Base-by-base conservation (phyloP, 768 basidiomycete genomes). In the Boletus reticuloceps region DNA sequence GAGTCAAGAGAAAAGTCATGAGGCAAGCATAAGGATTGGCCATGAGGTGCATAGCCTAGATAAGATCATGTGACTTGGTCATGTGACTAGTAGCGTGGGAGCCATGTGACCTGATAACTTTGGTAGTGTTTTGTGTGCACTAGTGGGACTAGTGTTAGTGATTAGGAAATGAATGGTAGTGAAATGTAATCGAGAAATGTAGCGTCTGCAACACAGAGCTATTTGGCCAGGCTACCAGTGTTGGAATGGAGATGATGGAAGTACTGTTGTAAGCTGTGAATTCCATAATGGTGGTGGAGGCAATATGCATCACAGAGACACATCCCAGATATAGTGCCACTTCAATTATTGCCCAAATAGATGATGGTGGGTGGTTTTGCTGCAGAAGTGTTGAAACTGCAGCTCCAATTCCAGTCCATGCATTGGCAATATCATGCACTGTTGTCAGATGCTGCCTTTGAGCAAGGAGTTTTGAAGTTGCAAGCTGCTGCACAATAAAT, bases 331-430 rank as follows among this genome's bases (percentile, higher is more conserved):
- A 68, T 7, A 45, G 19, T 7, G 32, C 41, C 27, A 64, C 59
- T 17, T 52, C 54, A 13, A 64, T 13, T 11, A 57, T 48, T 11
- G 47, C 25, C 50, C 48, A 47, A 13, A 44, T 11, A 5, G 64
- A 66, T 20, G 66, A 59, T 6, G 50, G 4, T n/a, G 54, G 13
- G 8, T 34, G 29, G 16, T 32, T 54, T 47, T 66, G 60, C 9
- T 40, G 38, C 56, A 54, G 58, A 12, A 64, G 38, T n/a, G 37
- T 12, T 20, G 53, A 41, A 11, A 62, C 0, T 7, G 67, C 67
- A 49, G 60, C 50, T 11, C 67, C 67, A 46, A 62, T 53, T 0
- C 68, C 63, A 16, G 47, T 49, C 67, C 67, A 68, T 14, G 68
- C 63, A 4, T 42, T 32, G 20, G 51, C 7, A 14, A 50, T 34